phyloP scores from a whole-genome alignment of 225 moss, liverwort and hornwort genomes.

The Thuidium tamariscinum region DNA sequence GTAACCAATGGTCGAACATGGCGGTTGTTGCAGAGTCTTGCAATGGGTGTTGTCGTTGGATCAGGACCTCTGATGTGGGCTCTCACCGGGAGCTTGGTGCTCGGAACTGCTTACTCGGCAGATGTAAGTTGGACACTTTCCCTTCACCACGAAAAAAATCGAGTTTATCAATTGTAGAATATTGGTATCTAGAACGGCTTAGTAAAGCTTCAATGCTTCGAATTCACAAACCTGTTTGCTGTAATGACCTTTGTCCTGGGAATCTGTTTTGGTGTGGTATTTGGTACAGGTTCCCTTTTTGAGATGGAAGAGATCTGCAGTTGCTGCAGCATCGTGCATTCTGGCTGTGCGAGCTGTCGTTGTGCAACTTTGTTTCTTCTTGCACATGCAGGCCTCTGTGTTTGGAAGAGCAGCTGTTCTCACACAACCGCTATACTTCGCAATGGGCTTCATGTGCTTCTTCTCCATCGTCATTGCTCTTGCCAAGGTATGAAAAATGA shows the following conservation, averaged over 20 bases:
- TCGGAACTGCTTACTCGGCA: slow-evolving; percentile 83
- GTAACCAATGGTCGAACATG: neutral
- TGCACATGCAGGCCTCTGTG: slow-evolving; percentile 74
- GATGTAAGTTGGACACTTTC: slow-evolving; percentile 36
- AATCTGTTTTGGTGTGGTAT: neutral
- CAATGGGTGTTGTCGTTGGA: slow-evolving; percentile 51
- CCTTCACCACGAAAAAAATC: neutral
- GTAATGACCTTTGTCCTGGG: neutral
- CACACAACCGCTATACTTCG: slow-evolving; percentile 51
- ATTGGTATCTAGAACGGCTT: neutral
- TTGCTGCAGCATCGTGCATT: slow-evolving; percentile 81
- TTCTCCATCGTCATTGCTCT: slow-evolving; percentile 90
- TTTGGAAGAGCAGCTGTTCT: slow-evolving; percentile 46
- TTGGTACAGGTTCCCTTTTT: slow-evolving; percentile 50
- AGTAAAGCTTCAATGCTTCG: neutral
- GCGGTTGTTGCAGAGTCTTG: slow-evolving; percentile 46
- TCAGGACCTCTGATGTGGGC: slow-evolving; percentile 75
- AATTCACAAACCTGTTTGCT: neutral
- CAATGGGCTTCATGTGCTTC: slow-evolving; percentile 86
- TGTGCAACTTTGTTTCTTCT: slow-evolving; percentile 80
- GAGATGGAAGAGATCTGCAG: slow-evolving; percentile 84
- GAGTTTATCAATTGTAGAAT: neutral
- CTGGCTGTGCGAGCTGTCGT: slow-evolving; percentile 74
- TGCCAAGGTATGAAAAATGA: slow-evolving; percentile 38
- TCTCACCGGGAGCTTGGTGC: slow-evolving; percentile 60